A percentile compares a stretch with the other conserved stretches of the same genome.
These are phyloP conservation scores for Trichoderma gamsii DNA, from an alignment of 495 filamentous ascomycete genomes.

Conservation along the genomic window DNA sequence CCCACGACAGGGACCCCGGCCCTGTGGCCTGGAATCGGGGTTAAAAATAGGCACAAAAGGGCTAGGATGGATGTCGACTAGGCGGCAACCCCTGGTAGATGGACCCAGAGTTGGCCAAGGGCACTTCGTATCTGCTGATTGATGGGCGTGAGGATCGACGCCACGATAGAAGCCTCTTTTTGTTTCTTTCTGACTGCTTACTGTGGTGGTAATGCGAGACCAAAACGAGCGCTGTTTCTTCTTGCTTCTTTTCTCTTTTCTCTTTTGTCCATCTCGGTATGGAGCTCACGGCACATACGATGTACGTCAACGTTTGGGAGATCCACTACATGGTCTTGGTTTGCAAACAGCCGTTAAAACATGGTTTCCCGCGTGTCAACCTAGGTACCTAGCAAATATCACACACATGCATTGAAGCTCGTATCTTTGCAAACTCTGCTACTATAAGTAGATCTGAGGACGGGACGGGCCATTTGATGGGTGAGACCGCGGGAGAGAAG, in stretches of 20 bases:
- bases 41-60: background rate
- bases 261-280: no score
- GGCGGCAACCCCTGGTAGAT: background rate
- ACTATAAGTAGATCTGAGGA: background rate
- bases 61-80: background rate
- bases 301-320: no score
- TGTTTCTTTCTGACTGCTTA: background rate
- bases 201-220: background rate
- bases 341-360: background rate
- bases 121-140: conserved; percentile 10
- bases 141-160: conserved; percentile 7
- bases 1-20: background rate
- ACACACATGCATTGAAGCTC: background rate
- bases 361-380: background rate
- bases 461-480: background rate
- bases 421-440: background rate
- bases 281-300: no score
- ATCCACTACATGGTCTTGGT: background rate
- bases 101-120: background rate
- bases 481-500: background rate
- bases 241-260: no score
- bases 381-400: background rate
- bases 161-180: background rate
- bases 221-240: no score
- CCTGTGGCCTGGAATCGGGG: background rate